phyloP scores from a whole-genome alignment of 345 rosid species.

The Linum usitatissimum region DNA sequence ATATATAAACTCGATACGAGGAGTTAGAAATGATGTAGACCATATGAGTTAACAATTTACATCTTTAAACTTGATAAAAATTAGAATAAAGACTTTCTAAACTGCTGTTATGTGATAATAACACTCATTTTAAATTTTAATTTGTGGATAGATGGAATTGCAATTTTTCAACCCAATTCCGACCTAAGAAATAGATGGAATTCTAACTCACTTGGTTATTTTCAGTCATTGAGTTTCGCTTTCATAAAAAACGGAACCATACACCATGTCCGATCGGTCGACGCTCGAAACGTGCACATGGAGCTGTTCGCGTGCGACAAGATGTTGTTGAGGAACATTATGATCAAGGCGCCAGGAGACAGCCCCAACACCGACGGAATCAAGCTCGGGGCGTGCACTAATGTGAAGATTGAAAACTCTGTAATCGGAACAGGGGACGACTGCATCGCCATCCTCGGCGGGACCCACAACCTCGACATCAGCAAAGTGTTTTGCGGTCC shows the following conservation, averaged over 20 bases:
- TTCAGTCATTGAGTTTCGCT: constrained; percentile 16
- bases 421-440: constrained; percentile 51
- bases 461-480: constrained; percentile 24
- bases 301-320: constrained; percentile 5
- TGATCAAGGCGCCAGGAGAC: constrained; percentile 31
- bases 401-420: constrained; percentile 21
- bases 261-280: constrained; percentile 7
- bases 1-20: no score
- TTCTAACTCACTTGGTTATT: not conserved
- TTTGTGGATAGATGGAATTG: no score
- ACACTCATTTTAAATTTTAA: no score
- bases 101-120: no score
- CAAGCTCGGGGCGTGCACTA: constrained; percentile 28
- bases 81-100: no score
- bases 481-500: constrained; percentile 35
- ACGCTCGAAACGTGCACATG: constrained; percentile 26
- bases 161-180: no score
- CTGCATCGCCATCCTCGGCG: constrained; percentile 37
- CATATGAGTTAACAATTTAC: no score
- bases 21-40: no score
- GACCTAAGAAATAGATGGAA: not conserved
- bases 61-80: no score
- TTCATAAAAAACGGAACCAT: constrained; percentile 12
- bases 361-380: constrained; percentile 67
- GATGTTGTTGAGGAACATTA: not conserved